Conservation (phyloP, 495 filamentous ascomycete species). For the Aspergillus mulundensis region DNA sequence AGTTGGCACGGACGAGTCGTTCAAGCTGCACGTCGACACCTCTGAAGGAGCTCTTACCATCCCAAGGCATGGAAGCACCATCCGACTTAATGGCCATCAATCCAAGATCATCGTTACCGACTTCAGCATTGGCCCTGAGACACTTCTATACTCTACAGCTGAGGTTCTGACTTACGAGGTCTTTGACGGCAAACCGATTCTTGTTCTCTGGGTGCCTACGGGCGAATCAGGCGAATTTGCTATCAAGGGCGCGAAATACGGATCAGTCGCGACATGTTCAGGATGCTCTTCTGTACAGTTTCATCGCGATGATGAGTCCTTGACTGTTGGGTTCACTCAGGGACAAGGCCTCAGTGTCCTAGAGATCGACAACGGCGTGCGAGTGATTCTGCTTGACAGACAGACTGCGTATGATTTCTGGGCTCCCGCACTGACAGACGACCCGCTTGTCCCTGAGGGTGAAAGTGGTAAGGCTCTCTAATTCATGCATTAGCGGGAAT, state of each 20-base stretch:
- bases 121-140: constrained; percentile 47
- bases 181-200: constrained; percentile 42
- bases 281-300: constrained; percentile 39
- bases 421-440: constrained; percentile 49
- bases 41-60: constrained; percentile 49
- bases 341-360: constrained; percentile 43
- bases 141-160: constrained; percentile 56
- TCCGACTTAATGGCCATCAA: constrained; percentile 54
- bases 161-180: constrained; percentile 53
- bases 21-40: constrained; percentile 51
- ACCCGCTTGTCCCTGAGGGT: constrained; percentile 45
- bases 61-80: constrained; percentile 31
- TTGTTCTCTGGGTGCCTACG: constrained; percentile 51
- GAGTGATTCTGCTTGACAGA: constrained; percentile 49
- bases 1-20: constrained; percentile 40
- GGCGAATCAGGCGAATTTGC: constrained; percentile 54
- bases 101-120: constrained; percentile 60
- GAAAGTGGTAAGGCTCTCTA: constrained; percentile 34
- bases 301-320: constrained; percentile 24
- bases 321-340: constrained; percentile 43
- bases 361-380: constrained; percentile 38
- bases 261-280: constrained; percentile 26
- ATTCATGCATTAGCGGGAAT: background rate
- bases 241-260: constrained; percentile 42
- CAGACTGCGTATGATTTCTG: constrained; percentile 52